Base-by-base conservation (phyloP, 768 basidiomycete genomes). In the Mycena vulgaris region DNA sequence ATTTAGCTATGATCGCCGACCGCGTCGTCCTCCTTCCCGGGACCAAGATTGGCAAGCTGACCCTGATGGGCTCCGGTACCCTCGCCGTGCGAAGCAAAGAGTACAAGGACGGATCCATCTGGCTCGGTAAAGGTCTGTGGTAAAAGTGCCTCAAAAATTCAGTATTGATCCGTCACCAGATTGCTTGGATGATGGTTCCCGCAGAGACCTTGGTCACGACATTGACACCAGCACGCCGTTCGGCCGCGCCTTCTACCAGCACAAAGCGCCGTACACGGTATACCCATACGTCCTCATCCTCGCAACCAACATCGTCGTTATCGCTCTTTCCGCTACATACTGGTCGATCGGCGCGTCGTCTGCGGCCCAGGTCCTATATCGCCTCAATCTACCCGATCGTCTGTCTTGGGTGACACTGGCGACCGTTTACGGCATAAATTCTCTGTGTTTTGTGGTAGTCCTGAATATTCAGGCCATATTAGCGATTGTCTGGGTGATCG, bases 21-120 rank as follows among this genome's bases (percentile, higher is more conserved):
- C 82, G 85, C 13, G 82, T 83, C 13, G 80, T 87, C 5, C 78
- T 87, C n/a, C 77, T 85, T 23, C 85, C 85, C 9, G 81, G 82
- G 45, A 78, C 80, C 9, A 75, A 70, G 10, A 76, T 87, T 37
- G 84, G 85, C 16, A 66, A 73, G 33, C 74, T 79, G 19, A 80
- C 84, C 10, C 81, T 86, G 21, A 86, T 87, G 83, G 85, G 85
- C 19, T 83, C 85, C 2, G 85, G 85, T 19, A 78, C 85, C 5
- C 78, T 86, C 31, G 81, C 80, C 30, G 81, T 80, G 71, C 80
- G 85, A 7, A 75, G 82, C 45, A 77, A 78, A 5, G 75, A 70
- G 8, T 87, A 87, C 63, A 80, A 76, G 35, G 83, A 84, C 56
- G 83, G 83, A 16, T 84, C 84, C 3, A 83, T 80, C 1, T 87